Conservation (phyloP, 805 yeast genomes). For the Metschnikowia anglica region DNA sequence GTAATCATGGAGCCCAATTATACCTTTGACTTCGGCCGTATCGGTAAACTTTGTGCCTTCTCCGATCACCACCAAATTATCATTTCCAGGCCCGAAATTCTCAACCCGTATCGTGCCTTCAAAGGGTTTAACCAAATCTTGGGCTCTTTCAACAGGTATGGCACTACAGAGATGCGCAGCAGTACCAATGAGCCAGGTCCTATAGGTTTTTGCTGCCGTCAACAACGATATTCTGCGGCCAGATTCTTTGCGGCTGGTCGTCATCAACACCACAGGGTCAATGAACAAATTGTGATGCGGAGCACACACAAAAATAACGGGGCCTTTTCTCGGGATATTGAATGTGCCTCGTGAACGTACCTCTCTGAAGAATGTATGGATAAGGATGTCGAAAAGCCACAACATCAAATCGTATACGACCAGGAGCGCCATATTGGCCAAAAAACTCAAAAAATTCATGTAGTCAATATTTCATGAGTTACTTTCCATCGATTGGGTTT, state of each 20-base stretch:
- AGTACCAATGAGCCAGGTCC: slow-evolving; percentile 32
- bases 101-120: slow-evolving; percentile 30
- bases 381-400: slow-evolving; percentile 33
- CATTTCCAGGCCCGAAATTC: slow-evolving; percentile 21
- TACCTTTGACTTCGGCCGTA: slow-evolving; percentile 36
- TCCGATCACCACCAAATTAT: slow-evolving; percentile 28
- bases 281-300: slow-evolving; percentile 46
- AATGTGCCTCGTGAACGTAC: slow-evolving; percentile 38
- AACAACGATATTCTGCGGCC: slow-evolving; percentile 36
- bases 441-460: neutral
- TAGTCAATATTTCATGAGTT: no score
- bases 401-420: slow-evolving; percentile 31
- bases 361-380: slow-evolving; percentile 43
- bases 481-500: no score
- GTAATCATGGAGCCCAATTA: slow-evolving; percentile 38
- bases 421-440: slow-evolving; percentile 5
- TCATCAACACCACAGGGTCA: slow-evolving; percentile 40
- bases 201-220: slow-evolving; percentile 38
- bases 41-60: slow-evolving; percentile 34
- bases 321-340: slow-evolving; percentile 38
- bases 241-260: slow-evolving; percentile 31
- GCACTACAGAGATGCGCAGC: slow-evolving; percentile 34
- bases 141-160: slow-evolving; percentile 45
- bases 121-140: slow-evolving; percentile 33
- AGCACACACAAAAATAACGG: slow-evolving; percentile 42